Percentiles rank a stretch among this genome's conserved stretches.
phyloP scores from a whole-genome alignment of 2,329 filamentous ascomycete genomes.

The Emmonsia crescens region DNA sequence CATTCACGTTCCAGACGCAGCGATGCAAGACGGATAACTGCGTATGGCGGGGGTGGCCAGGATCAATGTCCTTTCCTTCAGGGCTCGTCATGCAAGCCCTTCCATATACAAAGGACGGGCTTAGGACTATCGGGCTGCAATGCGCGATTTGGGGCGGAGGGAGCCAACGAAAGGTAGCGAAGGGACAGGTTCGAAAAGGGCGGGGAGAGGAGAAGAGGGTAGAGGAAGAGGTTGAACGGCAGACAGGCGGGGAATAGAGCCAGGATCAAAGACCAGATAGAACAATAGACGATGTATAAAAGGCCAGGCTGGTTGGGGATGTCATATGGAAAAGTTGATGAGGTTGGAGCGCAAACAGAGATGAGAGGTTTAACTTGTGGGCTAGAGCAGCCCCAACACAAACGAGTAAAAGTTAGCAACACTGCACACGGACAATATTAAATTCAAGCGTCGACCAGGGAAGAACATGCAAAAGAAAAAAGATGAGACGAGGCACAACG shows the following conservation, averaged over 20 bases:
- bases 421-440: background rate
- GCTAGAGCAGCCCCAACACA: background rate
- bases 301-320: background rate
- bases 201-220: background rate
- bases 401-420: background rate
- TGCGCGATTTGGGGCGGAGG: background rate
- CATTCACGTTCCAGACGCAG: constrained; percentile 1
- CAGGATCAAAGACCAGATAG: background rate
- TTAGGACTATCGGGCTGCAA: background rate
- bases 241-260: background rate
- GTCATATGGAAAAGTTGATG: background rate
- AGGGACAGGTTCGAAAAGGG: background rate
- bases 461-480: background rate
- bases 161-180: background rate
- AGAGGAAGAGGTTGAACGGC: background rate
- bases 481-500: background rate
- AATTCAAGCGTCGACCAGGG: background rate
- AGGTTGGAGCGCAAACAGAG: background rate
- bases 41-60: background rate
- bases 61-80: background rate
- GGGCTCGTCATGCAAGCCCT: background rate
- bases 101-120: background rate
- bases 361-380: background rate
- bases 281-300: background rate
- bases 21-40: background rate